Conservation (phyloP, 768 basidiomycete genomes). For the Sarcodon sp. region DNA sequence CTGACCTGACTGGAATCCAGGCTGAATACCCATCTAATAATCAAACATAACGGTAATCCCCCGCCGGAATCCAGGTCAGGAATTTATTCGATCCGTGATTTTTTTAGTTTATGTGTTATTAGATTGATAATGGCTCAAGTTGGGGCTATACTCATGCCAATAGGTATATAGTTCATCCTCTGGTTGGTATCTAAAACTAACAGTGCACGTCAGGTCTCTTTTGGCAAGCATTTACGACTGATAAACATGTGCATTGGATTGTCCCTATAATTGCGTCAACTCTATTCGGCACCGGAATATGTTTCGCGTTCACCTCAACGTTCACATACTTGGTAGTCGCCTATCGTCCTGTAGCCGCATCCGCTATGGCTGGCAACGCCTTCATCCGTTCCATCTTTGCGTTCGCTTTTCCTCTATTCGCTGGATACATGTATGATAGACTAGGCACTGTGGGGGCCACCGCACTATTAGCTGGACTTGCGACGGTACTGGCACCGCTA, state of each 20-base stretch:
- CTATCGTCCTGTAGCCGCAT: constrained; percentile 33
- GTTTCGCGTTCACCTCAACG: constrained; percentile 51
- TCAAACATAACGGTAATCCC: constrained; percentile 27
- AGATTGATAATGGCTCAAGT: constrained; percentile 46
- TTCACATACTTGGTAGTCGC: constrained; percentile 44
- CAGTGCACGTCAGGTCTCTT: constrained; percentile 22
- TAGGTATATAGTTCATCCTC: constrained; percentile 23
- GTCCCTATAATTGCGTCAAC: constrained; percentile 25
- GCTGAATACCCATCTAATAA: constrained; percentile 22
- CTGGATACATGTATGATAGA: constrained; percentile 32
- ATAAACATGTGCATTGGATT: constrained; percentile 28
- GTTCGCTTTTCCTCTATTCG: constrained; percentile 38
- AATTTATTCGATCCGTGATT: too few species aligned
- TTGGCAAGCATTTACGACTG: constrained; percentile 38
- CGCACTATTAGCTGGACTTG: constrained; percentile 55
- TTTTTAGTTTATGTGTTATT: too few species aligned
- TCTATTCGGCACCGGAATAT: constrained; percentile 37
- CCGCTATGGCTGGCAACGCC: constrained; percentile 51
- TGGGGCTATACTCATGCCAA: constrained; percentile 53
- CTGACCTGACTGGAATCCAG: neutral
- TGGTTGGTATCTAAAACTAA: neutral
- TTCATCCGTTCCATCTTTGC: constrained; percentile 34
- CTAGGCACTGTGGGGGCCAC: constrained; percentile 64
- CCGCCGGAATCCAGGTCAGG: constrained; percentile 47
- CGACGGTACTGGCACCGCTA: constrained; percentile 46